Base-by-base conservation (phyloP, 2,329 filamentous ascomycete genomes). In the Ophiostoma quercus region DNA sequence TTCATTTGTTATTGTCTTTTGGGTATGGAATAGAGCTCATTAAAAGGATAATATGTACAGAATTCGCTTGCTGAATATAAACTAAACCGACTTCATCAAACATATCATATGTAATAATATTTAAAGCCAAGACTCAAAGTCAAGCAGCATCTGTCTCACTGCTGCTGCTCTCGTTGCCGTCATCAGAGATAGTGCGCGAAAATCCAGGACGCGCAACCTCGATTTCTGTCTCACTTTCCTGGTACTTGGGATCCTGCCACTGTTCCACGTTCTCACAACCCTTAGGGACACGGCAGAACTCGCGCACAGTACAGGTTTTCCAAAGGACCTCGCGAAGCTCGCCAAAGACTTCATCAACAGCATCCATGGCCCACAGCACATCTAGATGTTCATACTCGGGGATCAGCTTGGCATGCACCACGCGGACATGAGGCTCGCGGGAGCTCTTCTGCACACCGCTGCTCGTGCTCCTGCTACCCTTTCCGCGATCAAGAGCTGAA, bases 291-390 rank as follows among this genome's bases (percentile, higher is more conserved):
- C 87, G 83, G 75, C 90, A 94, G 29, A 79, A 69, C 12, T 82
- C 81, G 68, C 87, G 78, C 37, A 74, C 70, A 51, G 67, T 60
- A 80, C 88, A 82, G 1, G 92, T 96, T 78, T 88, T 88, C 94
- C 94, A 97, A 14, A 97, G 79, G 16, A 96, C 89, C 75, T 94
- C 89, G 39, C 88, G 85, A 0, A 97, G 82, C 79, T 96, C 94
- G 70, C 82, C 84, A 5, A 94, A 95, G 0, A 97, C 91, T 77
- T 94, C 87, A 66, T 94, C 89, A 19, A 93, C 87, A 0, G 88
- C 88, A 76, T 97, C 93, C 83, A 97, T 92, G 0, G 94, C 93
- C 94, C 94, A 97, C 51, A 98, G 88, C 1, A 97, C 92, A 79
- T 97, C 94, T 4, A 98, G 84, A 79, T 98, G 94, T 80, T 97